Evolutionary conservation across 345 rosid genomes (phyloP), one percentile per base, ranked within the genome.

Genomic region (Mangifera indica): DNA sequence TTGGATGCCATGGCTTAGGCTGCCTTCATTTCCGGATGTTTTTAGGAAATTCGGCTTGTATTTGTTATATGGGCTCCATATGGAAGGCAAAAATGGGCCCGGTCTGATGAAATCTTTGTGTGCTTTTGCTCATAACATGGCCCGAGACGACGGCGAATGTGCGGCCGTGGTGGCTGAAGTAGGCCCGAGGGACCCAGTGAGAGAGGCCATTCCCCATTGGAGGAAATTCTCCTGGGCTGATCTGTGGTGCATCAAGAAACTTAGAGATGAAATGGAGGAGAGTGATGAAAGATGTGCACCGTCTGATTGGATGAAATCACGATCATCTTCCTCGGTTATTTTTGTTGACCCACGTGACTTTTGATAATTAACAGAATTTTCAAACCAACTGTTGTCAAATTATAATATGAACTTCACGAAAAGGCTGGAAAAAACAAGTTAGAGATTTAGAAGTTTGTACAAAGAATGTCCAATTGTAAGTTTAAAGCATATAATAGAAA

Each of bases 341-440:
- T 91, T 88, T 73, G 97, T 85, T 66, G 95, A 91, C 77, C 95
- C 95, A 49, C 90, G 93, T 60, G 93, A 91, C 73, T 72, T 87
- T 74, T 91, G 80, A 87, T 73, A 22, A 10, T 22, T 11, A 17
- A 4, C n/a, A 4, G 8, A 37, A 37, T 37, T 37, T 37, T 37
- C 42, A 37, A 5, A 5, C 8, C 42, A 7, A 37, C 8, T 7
- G 42, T 37, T 37, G 42, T 37, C 9, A 37, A 37, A 37, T 37
- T 6, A 37, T 37, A 37, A 5, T 37, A 7, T 37, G 6, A 37
- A 6, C 42, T 37, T 37, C 42, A 37, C 6, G 8, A 34, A 34
- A 34, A 34, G 5, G 40, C 40, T 3, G 40, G 5, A 34, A 34
- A 3, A 34, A 34, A 34, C 2, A 34, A 34, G 40, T 34, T 34